Conservation (phyloP, 2,329 filamentous ascomycete genomes). For the Didymella keratinophila region DNA sequence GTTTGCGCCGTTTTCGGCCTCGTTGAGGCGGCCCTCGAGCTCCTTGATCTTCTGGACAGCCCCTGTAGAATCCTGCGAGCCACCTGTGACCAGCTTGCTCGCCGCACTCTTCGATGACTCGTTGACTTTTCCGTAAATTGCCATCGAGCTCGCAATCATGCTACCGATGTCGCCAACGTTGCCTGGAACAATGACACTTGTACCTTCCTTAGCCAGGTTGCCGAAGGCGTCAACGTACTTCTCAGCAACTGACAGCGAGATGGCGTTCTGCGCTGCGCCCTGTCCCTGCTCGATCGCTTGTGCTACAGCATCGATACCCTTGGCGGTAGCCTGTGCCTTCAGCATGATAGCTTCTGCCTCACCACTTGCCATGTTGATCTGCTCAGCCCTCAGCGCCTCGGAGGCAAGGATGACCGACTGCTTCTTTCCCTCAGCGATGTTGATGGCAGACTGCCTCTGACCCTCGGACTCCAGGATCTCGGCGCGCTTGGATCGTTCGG, state of each 20-base stretch:
- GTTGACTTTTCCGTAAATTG: conserved; percentile 93
- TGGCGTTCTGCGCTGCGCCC: conserved; percentile 78
- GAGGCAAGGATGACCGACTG: conserved; percentile 96
- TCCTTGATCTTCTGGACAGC: conserved; percentile 44
- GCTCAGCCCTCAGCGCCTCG: conserved; percentile 86
- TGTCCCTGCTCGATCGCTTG: conserved; percentile 76
- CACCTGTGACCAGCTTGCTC: conserved; percentile 51
- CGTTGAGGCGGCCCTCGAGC: conserved; percentile 37
- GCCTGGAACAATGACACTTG: conserved; percentile 91
- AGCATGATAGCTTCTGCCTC: conserved; percentile 93
- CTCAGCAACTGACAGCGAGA: conserved; percentile 90
- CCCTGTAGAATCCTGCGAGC: conserved; percentile 26
- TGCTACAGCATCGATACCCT: conserved; percentile 87
- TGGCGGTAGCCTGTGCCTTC: conserved; percentile 84
- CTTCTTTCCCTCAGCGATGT: conserved; percentile 97
- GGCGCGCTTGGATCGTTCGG: conserved; percentile 94
- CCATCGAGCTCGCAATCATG: conserved; percentile 96
- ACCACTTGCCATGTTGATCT: conserved; percentile 91
- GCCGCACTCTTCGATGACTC: conserved; percentile 77
- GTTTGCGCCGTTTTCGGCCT: conserved; percentile 33
- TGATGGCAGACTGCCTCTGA: conserved; percentile 96
- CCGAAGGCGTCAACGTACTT: conserved; percentile 97
- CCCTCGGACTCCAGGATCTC: conserved; percentile 98
- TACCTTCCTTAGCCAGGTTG: conserved; percentile 92
- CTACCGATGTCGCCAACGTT: conserved; percentile 95